phyloP scores from a whole-genome alignment of 2,329 filamentous ascomycete genomes.

The Ophiosphaerella korrae region DNA sequence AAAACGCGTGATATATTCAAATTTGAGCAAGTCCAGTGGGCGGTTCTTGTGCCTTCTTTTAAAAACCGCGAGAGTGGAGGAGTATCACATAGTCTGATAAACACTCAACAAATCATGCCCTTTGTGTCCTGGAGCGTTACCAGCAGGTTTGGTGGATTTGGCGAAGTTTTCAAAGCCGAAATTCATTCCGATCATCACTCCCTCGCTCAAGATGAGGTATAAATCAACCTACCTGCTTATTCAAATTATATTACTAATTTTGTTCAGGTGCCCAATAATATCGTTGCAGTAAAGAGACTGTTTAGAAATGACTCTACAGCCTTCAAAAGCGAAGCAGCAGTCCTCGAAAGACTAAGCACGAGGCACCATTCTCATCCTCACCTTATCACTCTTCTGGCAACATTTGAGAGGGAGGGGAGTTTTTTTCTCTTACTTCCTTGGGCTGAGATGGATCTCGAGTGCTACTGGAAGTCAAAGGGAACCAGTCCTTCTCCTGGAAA shows the following conservation, averaged over 20 bases:
- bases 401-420: background rate
- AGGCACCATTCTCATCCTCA: background rate
- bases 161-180: background rate
- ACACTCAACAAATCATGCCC: background rate
- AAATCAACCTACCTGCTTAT: too few species aligned
- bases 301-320: too few species aligned
- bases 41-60: background rate
- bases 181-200: background rate
- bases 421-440: conserved; percentile 4
- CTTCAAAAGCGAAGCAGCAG: too few species aligned
- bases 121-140: background rate
- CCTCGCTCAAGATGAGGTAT: background rate
- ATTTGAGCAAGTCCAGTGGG: background rate
- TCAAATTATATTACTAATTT: too few species aligned
- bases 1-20: background rate
- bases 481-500: background rate
- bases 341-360: too few species aligned
- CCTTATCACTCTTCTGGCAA: conserved; percentile 1
- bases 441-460: conserved; percentile 2
- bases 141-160: background rate
- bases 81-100: too few species aligned
- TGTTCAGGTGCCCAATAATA: too few species aligned
- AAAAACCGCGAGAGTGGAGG: too few species aligned
- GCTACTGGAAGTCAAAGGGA: background rate
- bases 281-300: too few species aligned